Evolutionary conservation across 495 filamentous ascomycete genomes (phyloP).

Genomic region (Pseudoneurospora amorphoporcata): DNA sequence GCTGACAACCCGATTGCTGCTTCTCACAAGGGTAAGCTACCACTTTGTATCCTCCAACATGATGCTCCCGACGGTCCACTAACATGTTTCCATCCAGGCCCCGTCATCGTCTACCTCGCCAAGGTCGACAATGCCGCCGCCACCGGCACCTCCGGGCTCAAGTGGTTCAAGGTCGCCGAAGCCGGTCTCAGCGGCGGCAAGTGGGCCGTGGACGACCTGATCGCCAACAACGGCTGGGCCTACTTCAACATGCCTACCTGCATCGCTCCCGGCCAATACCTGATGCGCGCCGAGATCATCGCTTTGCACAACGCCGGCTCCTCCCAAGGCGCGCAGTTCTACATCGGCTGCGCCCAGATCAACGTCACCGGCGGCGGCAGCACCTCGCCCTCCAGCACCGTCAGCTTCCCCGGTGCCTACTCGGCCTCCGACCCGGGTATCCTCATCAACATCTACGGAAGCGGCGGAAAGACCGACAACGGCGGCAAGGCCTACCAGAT

Average conservation of each 20-base stretch:
- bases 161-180: slow-evolving; percentile 39
- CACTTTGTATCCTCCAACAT: neutral
- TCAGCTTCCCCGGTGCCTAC: slow-evolving; percentile 41
- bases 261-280: slow-evolving; percentile 37
- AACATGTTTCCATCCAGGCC: slow-evolving; percentile 20
- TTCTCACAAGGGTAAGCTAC: slow-evolving; percentile 29
- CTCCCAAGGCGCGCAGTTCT: slow-evolving; percentile 40
- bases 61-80: neutral
- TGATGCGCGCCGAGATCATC: slow-evolving; percentile 43
- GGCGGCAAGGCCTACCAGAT: slow-evolving; percentile 31
- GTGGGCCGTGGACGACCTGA: slow-evolving; percentile 17
- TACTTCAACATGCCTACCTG: slow-evolving; percentile 37
- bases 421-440: slow-evolving; percentile 37
- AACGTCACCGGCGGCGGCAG: slow-evolving; percentile 39
- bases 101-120: slow-evolving; percentile 39
- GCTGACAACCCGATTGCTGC: slow-evolving; percentile 41
- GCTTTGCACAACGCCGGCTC: slow-evolving; percentile 35
- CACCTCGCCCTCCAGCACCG: slow-evolving; percentile 26
- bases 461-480: slow-evolving; percentile 21
- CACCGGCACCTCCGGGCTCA: slow-evolving; percentile 24
- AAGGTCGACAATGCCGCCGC: slow-evolving; percentile 37
- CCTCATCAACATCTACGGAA: slow-evolving; percentile 33
- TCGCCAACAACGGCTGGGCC: slow-evolving; percentile 32
- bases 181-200: slow-evolving; percentile 28
- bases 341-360: slow-evolving; percentile 39